A percentile compares a stretch with the other conserved stretches of the same genome.
phyloP scores from a whole-genome alignment of 2,329 filamentous ascomycete species.

The Sclerotinia borealis region DNA sequence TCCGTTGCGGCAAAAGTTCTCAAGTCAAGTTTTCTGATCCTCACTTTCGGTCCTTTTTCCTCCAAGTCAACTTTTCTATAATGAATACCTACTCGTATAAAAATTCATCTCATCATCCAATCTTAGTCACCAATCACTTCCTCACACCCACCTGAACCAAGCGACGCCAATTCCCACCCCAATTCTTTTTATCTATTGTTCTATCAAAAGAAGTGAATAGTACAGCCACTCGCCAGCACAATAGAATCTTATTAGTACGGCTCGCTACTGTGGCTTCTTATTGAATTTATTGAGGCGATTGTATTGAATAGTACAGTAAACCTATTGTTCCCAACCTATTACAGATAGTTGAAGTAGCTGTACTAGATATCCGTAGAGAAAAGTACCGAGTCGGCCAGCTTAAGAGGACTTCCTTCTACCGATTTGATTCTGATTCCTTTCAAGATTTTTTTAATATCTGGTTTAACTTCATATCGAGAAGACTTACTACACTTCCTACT shows the following conservation, averaged over 20 bases:
- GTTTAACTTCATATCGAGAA: background rate
- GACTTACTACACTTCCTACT: too few species aligned
- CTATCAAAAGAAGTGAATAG: background rate
- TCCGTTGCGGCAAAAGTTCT: too few species aligned
- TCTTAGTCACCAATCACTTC: too few species aligned
- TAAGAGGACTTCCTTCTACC: background rate
- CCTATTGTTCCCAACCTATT: background rate
- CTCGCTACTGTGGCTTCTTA: background rate
- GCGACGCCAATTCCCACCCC: too few species aligned
- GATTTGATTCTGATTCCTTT: background rate
- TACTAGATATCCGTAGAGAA: background rate
- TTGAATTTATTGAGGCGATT: background rate
- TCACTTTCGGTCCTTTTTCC: too few species aligned
- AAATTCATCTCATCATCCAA: too few species aligned
- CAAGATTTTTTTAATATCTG: background rate
- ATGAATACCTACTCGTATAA: too few species aligned
- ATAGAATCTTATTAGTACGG: fast-evolving
- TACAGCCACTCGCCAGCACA: background rate
- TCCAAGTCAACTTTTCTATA: too few species aligned
- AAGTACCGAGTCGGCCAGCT: background rate
- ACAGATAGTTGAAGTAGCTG: background rate
- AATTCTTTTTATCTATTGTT: too few species aligned
- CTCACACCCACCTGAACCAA: too few species aligned
- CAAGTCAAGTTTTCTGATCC: too few species aligned
- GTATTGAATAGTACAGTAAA: background rate